Evolutionary conservation across 768 basidiomycete species (phyloP).

Genomic region (Suillus luteus): DNA sequence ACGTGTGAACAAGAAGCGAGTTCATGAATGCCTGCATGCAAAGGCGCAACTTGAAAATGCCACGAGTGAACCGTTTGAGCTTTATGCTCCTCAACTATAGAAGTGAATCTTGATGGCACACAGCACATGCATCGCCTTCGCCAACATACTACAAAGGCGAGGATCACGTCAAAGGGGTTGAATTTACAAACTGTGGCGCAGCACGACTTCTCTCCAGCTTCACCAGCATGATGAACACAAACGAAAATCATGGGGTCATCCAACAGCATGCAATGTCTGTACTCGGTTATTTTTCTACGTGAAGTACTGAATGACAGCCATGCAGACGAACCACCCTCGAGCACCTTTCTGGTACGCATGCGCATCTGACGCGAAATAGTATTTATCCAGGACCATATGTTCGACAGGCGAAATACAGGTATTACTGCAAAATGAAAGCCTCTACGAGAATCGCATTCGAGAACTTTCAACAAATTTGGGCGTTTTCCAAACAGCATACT

Average conservation of each 20-base stretch:
- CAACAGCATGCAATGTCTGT: conserved; percentile 6
- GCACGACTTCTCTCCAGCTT: background rate
- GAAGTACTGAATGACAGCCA: background rate
- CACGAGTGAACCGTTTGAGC: conserved; percentile 1
- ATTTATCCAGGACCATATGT: conserved; percentile 1
- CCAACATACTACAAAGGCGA: conserved; percentile 5
- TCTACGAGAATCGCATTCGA: conserved; percentile 21
- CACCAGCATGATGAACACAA: conserved; percentile 5
- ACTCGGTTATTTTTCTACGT: background rate
- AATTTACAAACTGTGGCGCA: conserved; percentile 9
- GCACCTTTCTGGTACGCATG: conserved; percentile 10
- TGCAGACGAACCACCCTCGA: conserved; percentile 7
- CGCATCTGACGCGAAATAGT: conserved; percentile 1
- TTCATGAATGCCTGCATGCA: conserved; percentile 8
- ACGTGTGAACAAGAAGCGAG: conserved; percentile 7
- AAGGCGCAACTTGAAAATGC: background rate
- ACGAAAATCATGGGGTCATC: conserved; percentile 3
- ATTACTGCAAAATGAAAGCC: conserved; percentile 26
- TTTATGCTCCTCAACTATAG: background rate
- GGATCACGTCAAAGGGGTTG: conserved; percentile 11
- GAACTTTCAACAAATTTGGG: conserved; percentile 27
- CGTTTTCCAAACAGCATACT: conserved; percentile 32
- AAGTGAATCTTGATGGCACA: conserved; percentile 6
- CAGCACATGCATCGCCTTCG: conserved; percentile 11
- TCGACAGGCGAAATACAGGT: conserved; percentile 33